Evolutionary conservation across 2,329 filamentous ascomycete genomes (phyloP).

Genomic region (Aspergillus brunneoviolaceus): DNA sequence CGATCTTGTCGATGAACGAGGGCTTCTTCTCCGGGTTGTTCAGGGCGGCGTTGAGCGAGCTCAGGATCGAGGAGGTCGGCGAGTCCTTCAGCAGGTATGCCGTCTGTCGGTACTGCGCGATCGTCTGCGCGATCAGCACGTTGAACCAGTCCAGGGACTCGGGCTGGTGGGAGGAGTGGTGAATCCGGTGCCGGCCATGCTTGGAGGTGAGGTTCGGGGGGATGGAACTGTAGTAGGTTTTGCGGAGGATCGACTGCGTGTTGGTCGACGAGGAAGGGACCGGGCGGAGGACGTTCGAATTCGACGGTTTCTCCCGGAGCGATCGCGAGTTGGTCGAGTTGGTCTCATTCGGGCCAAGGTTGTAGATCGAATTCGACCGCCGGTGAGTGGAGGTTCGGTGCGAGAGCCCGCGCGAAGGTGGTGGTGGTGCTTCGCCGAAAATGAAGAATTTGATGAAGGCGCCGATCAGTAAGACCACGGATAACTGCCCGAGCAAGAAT

Average conservation of each 20-base stretch:
- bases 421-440: conserved; percentile 86
- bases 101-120: conserved; percentile 90
- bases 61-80: conserved; percentile 64
- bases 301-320: conserved; percentile 49
- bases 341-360: conserved; percentile 37
- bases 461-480: conserved; percentile 84
- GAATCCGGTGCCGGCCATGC: conserved; percentile 43
- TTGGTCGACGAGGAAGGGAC: conserved; percentile 80
- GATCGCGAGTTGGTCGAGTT: conserved; percentile 48
- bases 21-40: conserved; percentile 86
- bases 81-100: conserved; percentile 77
- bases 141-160: conserved; percentile 99
- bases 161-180: conserved; percentile 79
- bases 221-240: conserved; percentile 85
- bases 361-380: conserved; percentile 65
- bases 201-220: conserved; percentile 42
- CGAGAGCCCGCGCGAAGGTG: conserved; percentile 74
- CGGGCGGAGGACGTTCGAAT: conserved; percentile 69
- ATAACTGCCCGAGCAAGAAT: conserved; percentile 88
- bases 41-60: conserved; percentile 76
- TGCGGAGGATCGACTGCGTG: conserved; percentile 75
- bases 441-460: conserved; percentile 99
- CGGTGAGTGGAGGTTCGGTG: conserved; percentile 77
- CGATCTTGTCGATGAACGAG: conserved; percentile 89
- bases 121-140: conserved; percentile 91